These are phyloP conservation scores for Fragilariopsis cylindrus DNA, from an alignment of 108 stramenopile genomes.

Conservation along the genomic window DNA sequence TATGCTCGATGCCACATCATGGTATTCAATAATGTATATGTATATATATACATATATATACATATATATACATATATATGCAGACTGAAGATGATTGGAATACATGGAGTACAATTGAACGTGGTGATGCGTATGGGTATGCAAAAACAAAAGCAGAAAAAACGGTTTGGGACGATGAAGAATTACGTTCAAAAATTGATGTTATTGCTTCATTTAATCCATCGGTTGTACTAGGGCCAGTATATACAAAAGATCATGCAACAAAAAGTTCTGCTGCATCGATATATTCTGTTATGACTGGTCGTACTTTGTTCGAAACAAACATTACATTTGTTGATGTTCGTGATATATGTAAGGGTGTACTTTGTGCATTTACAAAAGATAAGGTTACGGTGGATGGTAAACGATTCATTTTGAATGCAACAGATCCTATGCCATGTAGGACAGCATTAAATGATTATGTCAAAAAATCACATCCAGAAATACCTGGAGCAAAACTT, in stretches of 20 bases:
- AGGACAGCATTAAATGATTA: background rate
- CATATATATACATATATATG: too few species aligned
- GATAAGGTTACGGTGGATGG: background rate
- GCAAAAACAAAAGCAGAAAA: slow-evolving; percentile 7
- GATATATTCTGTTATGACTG: background rate
- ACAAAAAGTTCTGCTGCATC: background rate
- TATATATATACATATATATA: too few species aligned
- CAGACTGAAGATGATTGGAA: slow-evolving; percentile 9
- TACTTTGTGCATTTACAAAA: background rate
- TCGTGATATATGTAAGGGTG: background rate
- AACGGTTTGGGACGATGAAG: background rate
- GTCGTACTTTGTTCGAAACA: background rate
- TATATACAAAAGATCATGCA: background rate
- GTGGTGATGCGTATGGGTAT: slow-evolving; percentile 8
- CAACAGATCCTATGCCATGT: background rate
- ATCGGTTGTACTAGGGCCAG: slow-evolving; percentile 1
- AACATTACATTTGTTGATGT: slow-evolving; percentile 1
- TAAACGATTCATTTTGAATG: background rate
- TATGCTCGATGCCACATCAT: too few species aligned
- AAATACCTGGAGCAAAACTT: background rate
- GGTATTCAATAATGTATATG: too few species aligned
- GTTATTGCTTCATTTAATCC: slow-evolving; percentile 11
- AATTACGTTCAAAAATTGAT: background rate
- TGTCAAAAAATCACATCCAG: background rate
- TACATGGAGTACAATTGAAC: slow-evolving; percentile 1